phyloP scores from a whole-genome alignment of 2,329 filamentous ascomycete species.

The Aspergillus japonicus region DNA sequence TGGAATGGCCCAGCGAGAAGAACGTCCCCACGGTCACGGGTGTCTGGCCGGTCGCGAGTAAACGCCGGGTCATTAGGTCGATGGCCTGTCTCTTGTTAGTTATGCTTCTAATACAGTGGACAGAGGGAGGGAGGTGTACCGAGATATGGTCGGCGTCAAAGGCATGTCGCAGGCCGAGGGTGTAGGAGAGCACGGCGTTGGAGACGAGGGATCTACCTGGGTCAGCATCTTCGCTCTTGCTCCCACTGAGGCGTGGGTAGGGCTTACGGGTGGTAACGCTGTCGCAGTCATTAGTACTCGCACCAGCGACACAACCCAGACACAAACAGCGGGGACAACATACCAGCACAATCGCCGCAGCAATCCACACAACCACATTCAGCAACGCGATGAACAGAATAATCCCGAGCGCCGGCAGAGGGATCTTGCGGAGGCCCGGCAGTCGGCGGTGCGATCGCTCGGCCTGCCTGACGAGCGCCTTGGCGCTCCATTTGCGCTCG shows the following conservation, averaged over 20 bases:
- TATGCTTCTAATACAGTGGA: background rate
- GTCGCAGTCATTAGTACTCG: conserved; percentile 13
- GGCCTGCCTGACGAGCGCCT: conserved; percentile 38
- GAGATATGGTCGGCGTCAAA: conserved; percentile 93
- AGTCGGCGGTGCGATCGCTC: conserved; percentile 51
- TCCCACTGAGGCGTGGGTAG: background rate
- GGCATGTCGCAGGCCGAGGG: conserved; percentile 87
- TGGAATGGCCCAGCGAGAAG: conserved; percentile 91
- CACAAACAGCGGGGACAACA: conserved; percentile 14
- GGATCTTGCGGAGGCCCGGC: conserved; percentile 57
- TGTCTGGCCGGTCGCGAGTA: conserved; percentile 79
- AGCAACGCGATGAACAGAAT: conserved; percentile 54
- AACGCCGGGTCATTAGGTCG: conserved; percentile 87
- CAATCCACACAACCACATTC: conserved; percentile 60
- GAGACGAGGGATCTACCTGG: conserved; percentile 63
- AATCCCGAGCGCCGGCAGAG: conserved; percentile 57
- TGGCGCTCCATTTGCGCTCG: conserved; percentile 30
- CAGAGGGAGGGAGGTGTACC: conserved; percentile 28
- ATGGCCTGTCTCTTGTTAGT: conserved; percentile 59
- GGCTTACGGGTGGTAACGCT: conserved; percentile 42
- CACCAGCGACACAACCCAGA: background rate
- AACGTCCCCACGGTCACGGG: conserved; percentile 93
- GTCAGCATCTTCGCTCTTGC: background rate
- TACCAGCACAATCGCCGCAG: conserved; percentile 58
- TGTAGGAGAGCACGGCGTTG: conserved; percentile 81